phyloP scores from a whole-genome alignment of 1,284 basidiomycete genomes.

The Ceratobasidium sp. region DNA sequence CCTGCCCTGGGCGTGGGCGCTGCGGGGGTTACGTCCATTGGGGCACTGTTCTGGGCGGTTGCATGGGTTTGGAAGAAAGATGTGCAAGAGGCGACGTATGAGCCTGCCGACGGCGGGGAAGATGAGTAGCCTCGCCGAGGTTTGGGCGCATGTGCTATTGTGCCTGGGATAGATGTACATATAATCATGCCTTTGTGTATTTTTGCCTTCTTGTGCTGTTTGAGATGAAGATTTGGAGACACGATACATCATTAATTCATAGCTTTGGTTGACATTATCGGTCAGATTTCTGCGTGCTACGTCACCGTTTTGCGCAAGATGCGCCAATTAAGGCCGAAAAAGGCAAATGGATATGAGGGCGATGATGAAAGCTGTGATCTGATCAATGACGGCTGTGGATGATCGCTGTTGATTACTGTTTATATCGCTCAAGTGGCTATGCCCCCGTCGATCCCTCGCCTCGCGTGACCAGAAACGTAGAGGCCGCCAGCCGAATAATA shows the following conservation, averaged over 20 bases:
- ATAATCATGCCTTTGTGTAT: neutral
- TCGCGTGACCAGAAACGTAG: no score
- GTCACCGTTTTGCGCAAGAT: no score
- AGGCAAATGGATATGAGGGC: no score
- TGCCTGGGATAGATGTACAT: neutral
- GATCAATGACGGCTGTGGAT: no score
- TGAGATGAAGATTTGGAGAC: neutral
- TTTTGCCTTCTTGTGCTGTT: no score
- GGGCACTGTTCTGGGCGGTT: conserved; percentile 74
- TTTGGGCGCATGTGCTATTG: neutral
- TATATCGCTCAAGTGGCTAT: no score
- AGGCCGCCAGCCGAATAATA: no score
- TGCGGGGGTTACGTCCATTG: conserved; percentile 63
- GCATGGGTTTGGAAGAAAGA: conserved; percentile 70
- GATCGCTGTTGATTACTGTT: no score
- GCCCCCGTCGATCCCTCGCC: no score
- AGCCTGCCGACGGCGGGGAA: conserved; percentile 79
- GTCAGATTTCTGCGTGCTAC: neutral
- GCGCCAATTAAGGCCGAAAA: no score
- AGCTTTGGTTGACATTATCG: neutral
- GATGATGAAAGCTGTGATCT: no score
- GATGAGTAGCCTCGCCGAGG: conserved; percentile 55
- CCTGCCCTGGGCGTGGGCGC: conserved; percentile 64
- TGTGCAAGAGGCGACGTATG: conserved; percentile 80
- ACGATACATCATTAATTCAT: neutral